Percentiles rank a stretch among this genome's conserved stretches.
These are phyloP conservation scores for Suillus cothurnatus DNA, from an alignment of 768 basidiomycete genomes.

Conservation along the genomic window DNA sequence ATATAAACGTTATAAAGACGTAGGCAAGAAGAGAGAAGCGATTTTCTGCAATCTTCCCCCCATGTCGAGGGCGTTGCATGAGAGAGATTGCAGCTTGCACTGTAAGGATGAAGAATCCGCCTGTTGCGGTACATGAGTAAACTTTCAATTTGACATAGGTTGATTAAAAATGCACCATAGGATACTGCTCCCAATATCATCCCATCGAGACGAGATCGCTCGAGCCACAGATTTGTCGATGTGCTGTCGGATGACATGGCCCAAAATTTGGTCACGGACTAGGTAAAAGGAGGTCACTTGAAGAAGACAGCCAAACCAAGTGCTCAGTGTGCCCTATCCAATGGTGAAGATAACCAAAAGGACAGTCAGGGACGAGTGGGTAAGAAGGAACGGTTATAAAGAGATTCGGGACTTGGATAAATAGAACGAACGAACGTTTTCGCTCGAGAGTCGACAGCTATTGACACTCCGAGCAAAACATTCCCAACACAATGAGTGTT, in stretches of 20 bases:
- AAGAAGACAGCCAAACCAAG: not conserved
- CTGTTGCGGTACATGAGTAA: constrained; percentile 10
- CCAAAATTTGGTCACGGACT: not conserved
- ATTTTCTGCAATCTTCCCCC: constrained; percentile 3
- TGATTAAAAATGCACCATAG: constrained; percentile 6
- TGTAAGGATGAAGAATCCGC: constrained; percentile 25
- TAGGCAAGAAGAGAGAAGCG: constrained; percentile 19
- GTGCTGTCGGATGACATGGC: not conserved
- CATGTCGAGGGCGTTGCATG: constrained; percentile 5
- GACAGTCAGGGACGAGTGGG: not conserved
- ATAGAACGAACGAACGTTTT: not conserved
- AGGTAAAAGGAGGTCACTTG: not conserved
- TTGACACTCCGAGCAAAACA: not conserved
- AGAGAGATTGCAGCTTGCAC: constrained; percentile 18
- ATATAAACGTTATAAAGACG: constrained; percentile 25
- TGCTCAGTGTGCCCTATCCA: not conserved
- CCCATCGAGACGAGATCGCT: constrained; percentile 7
- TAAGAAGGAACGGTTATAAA: not conserved
- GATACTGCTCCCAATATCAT: constrained; percentile 12
- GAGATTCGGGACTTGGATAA: not conserved
- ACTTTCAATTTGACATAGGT: not conserved
- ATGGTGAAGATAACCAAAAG: not conserved
- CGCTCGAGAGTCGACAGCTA: not conserved
- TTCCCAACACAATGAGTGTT: not conserved
- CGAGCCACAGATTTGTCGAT: constrained; percentile 2